These are phyloP conservation scores for Stagonosporopsis vannaccii DNA, from an alignment of 2,329 filamentous ascomycete species.

Conservation along the genomic window DNA sequence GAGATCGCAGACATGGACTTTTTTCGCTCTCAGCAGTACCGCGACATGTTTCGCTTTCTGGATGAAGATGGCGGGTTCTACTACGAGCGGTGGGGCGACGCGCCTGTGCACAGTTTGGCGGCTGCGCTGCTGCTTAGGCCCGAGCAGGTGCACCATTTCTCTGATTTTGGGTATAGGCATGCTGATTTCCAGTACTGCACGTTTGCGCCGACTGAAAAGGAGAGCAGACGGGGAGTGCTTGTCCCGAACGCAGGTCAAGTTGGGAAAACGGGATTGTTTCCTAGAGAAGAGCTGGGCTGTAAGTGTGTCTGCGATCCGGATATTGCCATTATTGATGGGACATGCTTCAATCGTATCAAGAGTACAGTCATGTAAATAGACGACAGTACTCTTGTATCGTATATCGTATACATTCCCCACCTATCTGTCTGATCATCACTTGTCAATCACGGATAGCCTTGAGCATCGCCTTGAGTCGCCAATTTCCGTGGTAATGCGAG, in stretches of 20 bases:
- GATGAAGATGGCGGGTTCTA: constrained; percentile 25
- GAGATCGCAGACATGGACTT: constrained; percentile 92
- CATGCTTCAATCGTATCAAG: constrained; percentile 12
- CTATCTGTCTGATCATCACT: not conserved
- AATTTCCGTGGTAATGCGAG: not conserved
- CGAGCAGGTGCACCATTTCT: constrained; percentile 93
- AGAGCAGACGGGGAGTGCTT: constrained; percentile 2
- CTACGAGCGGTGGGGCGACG: constrained; percentile 77
- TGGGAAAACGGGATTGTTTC: not conserved
- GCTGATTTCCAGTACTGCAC: constrained; percentile 23
- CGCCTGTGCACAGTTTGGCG: constrained; percentile 91
- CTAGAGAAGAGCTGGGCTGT: constrained; percentile 13
- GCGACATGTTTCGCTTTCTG: constrained; percentile 81
- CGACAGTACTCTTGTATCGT: not conserved
- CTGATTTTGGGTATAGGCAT: constrained; percentile 88
- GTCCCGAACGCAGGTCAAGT: constrained; percentile 2
- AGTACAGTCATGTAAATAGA: constrained; percentile 8
- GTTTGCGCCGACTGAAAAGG: constrained; percentile 5
- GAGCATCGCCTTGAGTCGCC: not conserved
- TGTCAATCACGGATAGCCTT: not conserved
- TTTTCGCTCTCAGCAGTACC: constrained; percentile 84
- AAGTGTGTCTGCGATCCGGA: constrained; percentile 17
- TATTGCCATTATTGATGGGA: constrained; percentile 2
- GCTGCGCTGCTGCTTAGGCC: constrained; percentile 86
- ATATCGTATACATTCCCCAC: not conserved